Conservation (phyloP, 345 rosid species). For the Gossypium turneri region DNA sequence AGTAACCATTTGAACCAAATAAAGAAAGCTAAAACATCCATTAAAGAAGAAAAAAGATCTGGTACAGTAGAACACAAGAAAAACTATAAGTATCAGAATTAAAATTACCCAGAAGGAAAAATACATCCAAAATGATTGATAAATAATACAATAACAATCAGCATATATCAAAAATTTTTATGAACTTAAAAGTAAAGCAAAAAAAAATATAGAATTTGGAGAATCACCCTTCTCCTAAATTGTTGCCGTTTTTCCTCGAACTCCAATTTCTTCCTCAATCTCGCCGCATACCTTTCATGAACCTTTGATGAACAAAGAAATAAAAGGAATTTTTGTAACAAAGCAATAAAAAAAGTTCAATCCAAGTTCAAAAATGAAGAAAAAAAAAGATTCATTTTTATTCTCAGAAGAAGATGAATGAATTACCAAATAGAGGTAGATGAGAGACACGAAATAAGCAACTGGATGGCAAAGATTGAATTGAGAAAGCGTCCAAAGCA, state of each 20-base stretch:
- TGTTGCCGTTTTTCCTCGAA: conserved; percentile 63
- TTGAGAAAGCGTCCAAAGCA: conserved; percentile 63
- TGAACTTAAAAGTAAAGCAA: background rate
- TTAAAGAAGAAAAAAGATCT: background rate
- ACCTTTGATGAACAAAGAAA: conserved; percentile 38
- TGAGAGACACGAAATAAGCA: conserved; percentile 50
- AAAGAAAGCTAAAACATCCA: background rate
- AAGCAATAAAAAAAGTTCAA: background rate
- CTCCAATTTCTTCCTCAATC: conserved; percentile 56
- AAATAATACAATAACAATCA: background rate
- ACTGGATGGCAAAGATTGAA: conserved; percentile 50
- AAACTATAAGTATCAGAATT: background rate
- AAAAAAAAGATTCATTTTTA: background rate
- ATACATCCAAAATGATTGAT: background rate
- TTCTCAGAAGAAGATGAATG: background rate
- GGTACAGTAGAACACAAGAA: background rate
- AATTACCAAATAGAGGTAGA: conserved; percentile 71
- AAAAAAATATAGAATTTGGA: background rate
- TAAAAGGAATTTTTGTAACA: background rate
- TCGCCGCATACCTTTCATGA: conserved; percentile 59
- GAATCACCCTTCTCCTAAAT: conserved; percentile 63
- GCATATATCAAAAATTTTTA: background rate
- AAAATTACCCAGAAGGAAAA: background rate
- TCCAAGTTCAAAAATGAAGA: background rate
- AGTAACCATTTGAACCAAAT: background rate